Evolutionary conservation across 306 rosid species (phyloP).

Genomic region (Potentilla sterilis): DNA sequence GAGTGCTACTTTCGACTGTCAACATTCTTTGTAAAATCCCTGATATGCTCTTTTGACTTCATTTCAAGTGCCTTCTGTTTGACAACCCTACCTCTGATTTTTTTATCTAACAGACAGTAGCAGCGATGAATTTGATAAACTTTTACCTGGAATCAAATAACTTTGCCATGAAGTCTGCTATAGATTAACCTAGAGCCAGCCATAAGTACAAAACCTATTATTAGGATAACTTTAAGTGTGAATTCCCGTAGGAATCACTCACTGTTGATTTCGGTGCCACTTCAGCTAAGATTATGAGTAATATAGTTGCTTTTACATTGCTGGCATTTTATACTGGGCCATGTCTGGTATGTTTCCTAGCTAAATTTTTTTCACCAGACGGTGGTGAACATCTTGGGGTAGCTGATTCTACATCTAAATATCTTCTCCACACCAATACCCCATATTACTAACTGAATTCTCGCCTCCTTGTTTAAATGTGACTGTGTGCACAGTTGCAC

Average conservation of each 20-base stretch:
- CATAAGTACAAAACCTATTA: too few species aligned
- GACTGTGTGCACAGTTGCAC: not conserved
- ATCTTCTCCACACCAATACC: not conserved
- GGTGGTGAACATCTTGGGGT: not conserved
- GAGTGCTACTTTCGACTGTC: not conserved
- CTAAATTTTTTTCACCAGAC: not conserved
- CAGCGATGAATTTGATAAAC: not conserved
- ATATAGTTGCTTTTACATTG: not conserved
- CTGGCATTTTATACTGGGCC: not conserved
- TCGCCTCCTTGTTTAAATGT: not conserved
- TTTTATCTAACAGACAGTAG: slow-evolving; percentile 1
- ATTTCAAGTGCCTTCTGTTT: not conserved
- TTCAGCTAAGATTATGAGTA: not conserved
- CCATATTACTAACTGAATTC: not conserved
- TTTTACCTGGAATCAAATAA: not conserved
- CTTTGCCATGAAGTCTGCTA: not conserved
- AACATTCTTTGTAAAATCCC: not conserved
- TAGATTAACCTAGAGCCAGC: not conserved
- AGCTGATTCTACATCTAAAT: not conserved
- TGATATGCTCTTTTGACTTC: not conserved
- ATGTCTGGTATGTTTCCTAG: not conserved
- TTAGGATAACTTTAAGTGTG: too few species aligned
- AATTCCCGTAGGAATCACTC: not conserved
- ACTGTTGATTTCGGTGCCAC: not conserved
- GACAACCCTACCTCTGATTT: not conserved